These are phyloP conservation scores for Umbellularia californica DNA, from an alignment of 164 flowering plant genomes.

Conservation along the genomic window DNA sequence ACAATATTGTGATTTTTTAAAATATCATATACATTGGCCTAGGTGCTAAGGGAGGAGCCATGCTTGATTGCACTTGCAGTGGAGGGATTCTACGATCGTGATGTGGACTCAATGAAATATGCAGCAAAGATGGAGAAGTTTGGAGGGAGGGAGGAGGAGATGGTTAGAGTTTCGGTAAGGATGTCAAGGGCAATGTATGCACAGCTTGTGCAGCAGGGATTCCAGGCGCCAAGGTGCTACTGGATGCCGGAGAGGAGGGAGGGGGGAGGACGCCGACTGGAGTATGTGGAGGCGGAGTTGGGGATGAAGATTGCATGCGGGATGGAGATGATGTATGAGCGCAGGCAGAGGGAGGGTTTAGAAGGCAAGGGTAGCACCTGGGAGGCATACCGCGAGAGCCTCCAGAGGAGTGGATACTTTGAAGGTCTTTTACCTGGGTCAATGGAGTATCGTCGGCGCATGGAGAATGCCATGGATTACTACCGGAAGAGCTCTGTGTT, in stretches of 20 bases:
- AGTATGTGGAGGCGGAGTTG: constrained; percentile 69
- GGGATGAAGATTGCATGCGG: constrained; percentile 98
- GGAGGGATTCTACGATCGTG: constrained; percentile 91
- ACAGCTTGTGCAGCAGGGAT: constrained; percentile 77
- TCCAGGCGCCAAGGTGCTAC: constrained; percentile 82
- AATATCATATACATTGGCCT: constrained; percentile 31
- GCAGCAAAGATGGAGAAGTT: constrained; percentile 87
- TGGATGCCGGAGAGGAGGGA: constrained; percentile 59
- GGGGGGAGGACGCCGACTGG: constrained; percentile 7
- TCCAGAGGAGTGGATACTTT: constrained; percentile 80
- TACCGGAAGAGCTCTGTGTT: constrained; percentile 49
- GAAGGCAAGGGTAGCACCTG: constrained; percentile 71
- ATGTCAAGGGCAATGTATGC: constrained; percentile 96
- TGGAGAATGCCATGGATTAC: constrained; percentile 77
- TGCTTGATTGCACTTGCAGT: constrained; percentile 74
- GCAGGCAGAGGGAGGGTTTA: constrained; percentile 42
- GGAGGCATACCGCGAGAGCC: constrained; percentile 61
- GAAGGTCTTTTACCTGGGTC: constrained; percentile 83
- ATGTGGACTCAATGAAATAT: constrained; percentile 79
- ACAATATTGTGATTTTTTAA: too few relatives aligned
- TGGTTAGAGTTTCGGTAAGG: constrained; percentile 51
- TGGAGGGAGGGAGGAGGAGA: constrained; percentile 53
- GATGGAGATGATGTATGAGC: constrained; percentile 93
- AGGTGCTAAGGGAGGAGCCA: constrained; percentile 76
- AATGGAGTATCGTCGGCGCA: constrained; percentile 59